A percentile compares a stretch with the other conserved stretches of the same genome.
phyloP scores from a whole-genome alignment of 495 filamentous ascomycete genomes.

The Annulohypoxylon moriforme region DNA sequence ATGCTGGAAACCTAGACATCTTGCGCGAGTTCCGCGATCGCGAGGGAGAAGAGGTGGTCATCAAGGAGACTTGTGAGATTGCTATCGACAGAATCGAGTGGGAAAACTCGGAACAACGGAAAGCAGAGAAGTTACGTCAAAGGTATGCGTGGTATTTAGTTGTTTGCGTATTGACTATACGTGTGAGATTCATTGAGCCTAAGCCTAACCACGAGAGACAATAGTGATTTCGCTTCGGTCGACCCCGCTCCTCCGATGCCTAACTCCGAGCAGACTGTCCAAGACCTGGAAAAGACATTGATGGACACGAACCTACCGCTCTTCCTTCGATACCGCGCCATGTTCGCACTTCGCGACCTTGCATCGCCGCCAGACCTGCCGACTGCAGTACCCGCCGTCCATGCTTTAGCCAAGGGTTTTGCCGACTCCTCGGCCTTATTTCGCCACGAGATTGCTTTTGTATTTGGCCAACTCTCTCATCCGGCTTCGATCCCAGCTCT shows the following conservation, averaged over 20 bases:
- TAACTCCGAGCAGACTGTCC: slow-evolving; percentile 70
- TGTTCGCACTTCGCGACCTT: slow-evolving; percentile 96
- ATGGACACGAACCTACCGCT: slow-evolving; percentile 82
- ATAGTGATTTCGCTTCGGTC: slow-evolving; percentile 92
- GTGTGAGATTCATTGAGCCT: slow-evolving; percentile 19
- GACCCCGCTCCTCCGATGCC: slow-evolving; percentile 93
- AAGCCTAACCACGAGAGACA: slow-evolving; percentile 34
- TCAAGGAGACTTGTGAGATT: slow-evolving; percentile 97
- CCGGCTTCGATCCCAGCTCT: slow-evolving; percentile 95
- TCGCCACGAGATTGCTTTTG: slow-evolving; percentile 97
- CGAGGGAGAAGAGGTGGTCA: slow-evolving; percentile 74
- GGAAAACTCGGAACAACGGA: slow-evolving; percentile 80
- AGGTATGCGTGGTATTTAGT: slow-evolving; percentile 65
- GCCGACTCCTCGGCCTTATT: slow-evolving; percentile 91
- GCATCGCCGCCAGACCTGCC: slow-evolving; percentile 91
- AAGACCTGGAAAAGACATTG: slow-evolving; percentile 77
- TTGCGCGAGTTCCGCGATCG: slow-evolving; percentile 78
- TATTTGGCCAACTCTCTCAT: slow-evolving; percentile 95
- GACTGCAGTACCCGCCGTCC: slow-evolving; percentile 83
- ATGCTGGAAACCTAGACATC: slow-evolving; percentile 74
- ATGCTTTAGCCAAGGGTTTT: slow-evolving; percentile 87
- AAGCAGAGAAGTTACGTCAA: slow-evolving; percentile 77
- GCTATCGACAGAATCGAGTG: slow-evolving; percentile 94
- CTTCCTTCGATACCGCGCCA: slow-evolving; percentile 94
- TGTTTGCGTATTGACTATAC: slow-evolving; percentile 3